Base-by-base conservation (phyloP, 148 eudicot species). In the Silene uniflora region DNA sequence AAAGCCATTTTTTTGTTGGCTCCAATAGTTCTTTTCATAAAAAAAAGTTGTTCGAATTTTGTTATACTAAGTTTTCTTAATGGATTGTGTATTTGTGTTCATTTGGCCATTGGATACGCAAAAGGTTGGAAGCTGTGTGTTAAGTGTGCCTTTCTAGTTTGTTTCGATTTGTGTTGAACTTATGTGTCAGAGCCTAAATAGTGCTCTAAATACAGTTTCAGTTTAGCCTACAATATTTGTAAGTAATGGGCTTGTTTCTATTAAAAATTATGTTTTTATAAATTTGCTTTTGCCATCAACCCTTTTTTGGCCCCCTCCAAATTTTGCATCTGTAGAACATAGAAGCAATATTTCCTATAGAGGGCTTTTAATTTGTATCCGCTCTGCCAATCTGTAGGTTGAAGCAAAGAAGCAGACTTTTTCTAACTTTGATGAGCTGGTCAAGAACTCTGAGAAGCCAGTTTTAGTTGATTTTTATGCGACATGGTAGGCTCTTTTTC, bases 381-480 rank as follows among this genome's bases (percentile, higher is more conserved):
- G 44, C 6, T 49, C 22, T 32, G 9, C 35, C 65, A 63, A 47
- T 81, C 60, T 54, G 17, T 78, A 93, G 98, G 97, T 91, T 60
- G 79, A 86, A 75, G 90, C 97, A 73, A 88, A 93, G 89, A 79
- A 90, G 78, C 89, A 87, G 77, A 84, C 95, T 13, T 90, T 87
- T 78, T 85, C 95, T 23, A 79, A 87, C 35, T 88, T 91, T 29
- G 93, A 91, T 69, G 97, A 93, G 22, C 68, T 90, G 87, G 76
- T 91, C 69, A 80, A 73, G 55, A 86, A 83, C 16, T 75, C 98
- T 35, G 93, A 93, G 62, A 93, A 88, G 83, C 95, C 98, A 22
- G 89, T 93, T 46, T 80, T 91, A 79, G 97, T 93, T 73, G 98
- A 93, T 84, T 91, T 91, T 82, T 91, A 91, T 78, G 98, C 97